These are phyloP conservation scores for Linderina pennispora DNA, from an alignment of 192 early-diverging fungal species.

Conservation along the genomic window DNA sequence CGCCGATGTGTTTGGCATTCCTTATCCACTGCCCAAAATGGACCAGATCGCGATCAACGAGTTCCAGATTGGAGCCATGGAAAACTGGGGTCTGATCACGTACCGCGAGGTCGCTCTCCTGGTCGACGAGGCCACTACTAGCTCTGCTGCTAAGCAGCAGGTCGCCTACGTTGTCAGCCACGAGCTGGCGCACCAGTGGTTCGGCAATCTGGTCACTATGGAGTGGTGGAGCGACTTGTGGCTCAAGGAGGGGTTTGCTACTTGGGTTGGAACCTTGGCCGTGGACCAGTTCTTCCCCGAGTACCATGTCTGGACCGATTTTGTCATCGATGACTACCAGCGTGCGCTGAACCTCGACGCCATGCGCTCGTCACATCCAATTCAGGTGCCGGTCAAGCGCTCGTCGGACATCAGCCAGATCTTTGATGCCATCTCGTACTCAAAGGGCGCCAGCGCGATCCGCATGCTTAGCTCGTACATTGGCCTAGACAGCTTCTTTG, in stretches of 20 bases:
- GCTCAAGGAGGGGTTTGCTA: constrained; percentile 76
- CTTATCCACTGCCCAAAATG: constrained; percentile 61
- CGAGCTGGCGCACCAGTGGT: constrained; percentile 73
- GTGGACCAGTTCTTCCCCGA: constrained; percentile 64
- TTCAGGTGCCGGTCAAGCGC: too few relatives aligned
- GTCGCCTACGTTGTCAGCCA: constrained; percentile 65
- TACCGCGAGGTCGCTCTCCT: constrained; percentile 56
- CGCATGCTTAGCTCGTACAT: constrained; percentile 57
- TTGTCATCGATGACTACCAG: too few relatives aligned
- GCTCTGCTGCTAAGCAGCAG: constrained; percentile 33
- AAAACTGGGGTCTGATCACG: constrained; percentile 74
- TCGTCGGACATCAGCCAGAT: too few relatives aligned
- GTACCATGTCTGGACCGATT: constrained; percentile 66
- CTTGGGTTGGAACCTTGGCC: constrained; percentile 60
- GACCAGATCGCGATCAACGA: constrained; percentile 67
- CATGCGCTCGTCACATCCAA: too few relatives aligned
- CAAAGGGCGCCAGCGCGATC: constrained; percentile 67
- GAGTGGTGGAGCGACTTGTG: constrained; percentile 53
- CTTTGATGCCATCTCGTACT: constrained; percentile 75
- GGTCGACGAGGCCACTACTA: constrained; percentile 35
- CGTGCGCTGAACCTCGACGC: too few relatives aligned
- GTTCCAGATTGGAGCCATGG: constrained; percentile 63
- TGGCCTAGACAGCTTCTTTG: constrained; percentile 28
- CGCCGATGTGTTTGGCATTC: constrained; percentile 53
- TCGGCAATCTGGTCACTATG: constrained; percentile 73